A percentile compares a stretch with the other conserved stretches of the same genome.
phyloP scores from a whole-genome alignment of 108 stramenopile species.

The Stephanodiscus triporus region DNA sequence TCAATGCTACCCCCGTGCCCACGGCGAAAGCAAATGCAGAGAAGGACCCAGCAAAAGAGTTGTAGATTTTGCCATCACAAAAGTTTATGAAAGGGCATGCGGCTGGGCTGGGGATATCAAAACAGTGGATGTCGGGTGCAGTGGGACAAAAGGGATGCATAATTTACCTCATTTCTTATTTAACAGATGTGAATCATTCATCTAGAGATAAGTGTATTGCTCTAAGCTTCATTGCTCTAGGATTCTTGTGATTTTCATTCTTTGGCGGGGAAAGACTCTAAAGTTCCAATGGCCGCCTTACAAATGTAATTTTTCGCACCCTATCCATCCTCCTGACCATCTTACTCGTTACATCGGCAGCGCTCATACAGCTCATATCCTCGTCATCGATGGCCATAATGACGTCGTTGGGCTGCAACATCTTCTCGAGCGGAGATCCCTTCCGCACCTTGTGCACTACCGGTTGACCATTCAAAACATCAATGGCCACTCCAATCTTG shows the following conservation, averaged over 20 bases:
- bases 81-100: neutral
- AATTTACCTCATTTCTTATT: neutral
- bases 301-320: slow-evolving; percentile 55
- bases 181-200: neutral
- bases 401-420: slow-evolving; percentile 41
- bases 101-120: neutral
- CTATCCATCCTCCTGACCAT: slow-evolving; percentile 65
- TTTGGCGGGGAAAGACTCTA: neutral
- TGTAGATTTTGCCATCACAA: slow-evolving; percentile 23
- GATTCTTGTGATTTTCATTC: too few relatives aligned
- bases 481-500: slow-evolving; percentile 54
- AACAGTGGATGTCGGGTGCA: neutral
- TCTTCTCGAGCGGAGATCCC: slow-evolving; percentile 48
- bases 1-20: slow-evolving; percentile 57
- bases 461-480: slow-evolving; percentile 47
- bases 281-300: slow-evolving; percentile 31
- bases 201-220: neutral
- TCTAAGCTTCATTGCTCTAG: too few relatives aligned
- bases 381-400: slow-evolving; percentile 52
- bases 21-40: slow-evolving; percentile 46
- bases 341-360: slow-evolving; percentile 49
- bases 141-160: neutral
- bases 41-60: slow-evolving; percentile 51
- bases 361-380: slow-evolving; percentile 51
- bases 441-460: slow-evolving; percentile 50